Evolutionary conservation across 768 basidiomycete species (phyloP).

Genomic region (Rhizopogon rudus): DNA sequence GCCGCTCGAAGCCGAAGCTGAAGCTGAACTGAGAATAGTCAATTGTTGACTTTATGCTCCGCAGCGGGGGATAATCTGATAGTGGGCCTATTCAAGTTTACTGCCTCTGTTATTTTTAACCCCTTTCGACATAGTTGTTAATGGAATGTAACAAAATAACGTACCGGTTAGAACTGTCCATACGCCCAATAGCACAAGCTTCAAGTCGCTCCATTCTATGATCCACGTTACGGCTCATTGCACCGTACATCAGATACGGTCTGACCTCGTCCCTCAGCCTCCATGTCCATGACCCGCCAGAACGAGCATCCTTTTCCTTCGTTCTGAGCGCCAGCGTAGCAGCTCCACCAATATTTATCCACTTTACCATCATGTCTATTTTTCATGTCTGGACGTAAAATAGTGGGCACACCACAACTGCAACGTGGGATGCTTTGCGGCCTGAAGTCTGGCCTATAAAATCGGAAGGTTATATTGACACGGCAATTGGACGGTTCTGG

Average conservation of each 20-base stretch:
- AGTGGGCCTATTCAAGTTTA: too few relatives aligned
- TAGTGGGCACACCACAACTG: constrained; percentile 65
- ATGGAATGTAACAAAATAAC: neutral
- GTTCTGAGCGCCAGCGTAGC: constrained; percentile 77
- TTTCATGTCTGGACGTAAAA: constrained; percentile 78
- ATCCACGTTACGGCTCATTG: neutral
- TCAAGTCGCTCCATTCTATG: neutral
- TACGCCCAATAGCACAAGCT: neutral
- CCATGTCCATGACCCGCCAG: constrained; percentile 71
- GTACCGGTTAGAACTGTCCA: neutral
- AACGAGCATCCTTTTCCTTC: constrained; percentile 78
- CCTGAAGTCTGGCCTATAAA: constrained; percentile 78
- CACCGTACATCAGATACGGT: constrained; percentile 22
- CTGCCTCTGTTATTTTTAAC: too few relatives aligned
- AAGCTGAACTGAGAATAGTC: neutral
- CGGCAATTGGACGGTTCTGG: constrained; percentile 56
- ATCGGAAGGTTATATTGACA: constrained; percentile 85
- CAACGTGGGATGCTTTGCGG: constrained; percentile 65
- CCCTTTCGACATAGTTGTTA: neutral
- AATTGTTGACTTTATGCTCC: neutral
- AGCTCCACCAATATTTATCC: constrained; percentile 70
- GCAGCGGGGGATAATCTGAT: neutral
- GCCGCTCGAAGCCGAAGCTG: neutral
- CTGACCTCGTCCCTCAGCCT: constrained; percentile 59
- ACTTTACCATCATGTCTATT: constrained; percentile 49